These are phyloP conservation scores for Fraxinus nigra DNA, from an alignment of 305 asterid species.

Conservation along the genomic window DNA sequence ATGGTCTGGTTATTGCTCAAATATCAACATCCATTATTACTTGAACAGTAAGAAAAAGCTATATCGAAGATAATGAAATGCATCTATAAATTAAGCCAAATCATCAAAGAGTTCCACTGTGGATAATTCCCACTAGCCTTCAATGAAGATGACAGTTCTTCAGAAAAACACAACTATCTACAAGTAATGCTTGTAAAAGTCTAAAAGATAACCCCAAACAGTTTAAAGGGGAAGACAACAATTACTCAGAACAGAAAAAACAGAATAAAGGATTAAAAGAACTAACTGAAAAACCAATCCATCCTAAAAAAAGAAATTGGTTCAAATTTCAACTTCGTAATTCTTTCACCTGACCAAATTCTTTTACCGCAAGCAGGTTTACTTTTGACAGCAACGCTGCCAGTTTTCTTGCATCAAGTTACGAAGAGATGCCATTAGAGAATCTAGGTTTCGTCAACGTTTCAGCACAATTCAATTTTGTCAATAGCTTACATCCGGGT, in stretches of 20 bases:
- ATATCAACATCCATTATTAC: background rate
- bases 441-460: constrained; percentile 10
- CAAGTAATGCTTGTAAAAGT: constrained; percentile 23
- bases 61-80: background rate
- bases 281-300: constrained; percentile 25
- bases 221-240: constrained; percentile 26
- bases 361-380: background rate
- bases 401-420: background rate
- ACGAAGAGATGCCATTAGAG: background rate
- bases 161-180: constrained; percentile 20
- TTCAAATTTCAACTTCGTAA: constrained; percentile 7
- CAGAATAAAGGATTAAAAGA: constrained; percentile 6
- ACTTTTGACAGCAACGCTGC: background rate
- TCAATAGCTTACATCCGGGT: constrained; percentile 28
- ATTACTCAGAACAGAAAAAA: constrained; percentile 21
- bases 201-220: constrained; percentile 27
- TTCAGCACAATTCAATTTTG: background rate
- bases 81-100: constrained; percentile 14
- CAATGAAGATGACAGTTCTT: constrained; percentile 16
- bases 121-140: constrained; percentile 17
- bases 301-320: constrained; percentile 21
- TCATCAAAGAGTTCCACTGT: constrained; percentile 14
- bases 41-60: background rate
- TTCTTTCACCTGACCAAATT: constrained; percentile 20
- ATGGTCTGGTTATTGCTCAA: background rate